Conservation (phyloP, 2,329 filamentous ascomycete genomes). For the Cadophora luteo-olivacea region DNA sequence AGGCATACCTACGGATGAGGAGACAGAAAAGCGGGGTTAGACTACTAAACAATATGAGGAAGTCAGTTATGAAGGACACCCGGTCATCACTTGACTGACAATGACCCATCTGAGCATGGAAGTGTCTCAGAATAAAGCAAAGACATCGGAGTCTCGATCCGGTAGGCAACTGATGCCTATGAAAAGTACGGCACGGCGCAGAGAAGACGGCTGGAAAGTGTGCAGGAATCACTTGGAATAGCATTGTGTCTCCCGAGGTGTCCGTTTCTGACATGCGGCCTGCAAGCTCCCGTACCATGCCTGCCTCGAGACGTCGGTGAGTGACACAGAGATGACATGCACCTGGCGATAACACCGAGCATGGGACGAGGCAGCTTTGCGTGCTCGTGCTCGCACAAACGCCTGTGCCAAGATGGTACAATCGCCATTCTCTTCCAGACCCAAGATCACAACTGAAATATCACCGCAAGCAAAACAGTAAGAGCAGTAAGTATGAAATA, state of each 20-base stretch:
- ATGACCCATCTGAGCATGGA: neutral
- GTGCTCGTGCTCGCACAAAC: no score
- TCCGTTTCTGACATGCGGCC: neutral
- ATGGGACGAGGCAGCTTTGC: neutral
- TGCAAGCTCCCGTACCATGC: constrained; percentile 11
- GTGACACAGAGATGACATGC: neutral
- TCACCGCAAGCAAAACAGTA: neutral
- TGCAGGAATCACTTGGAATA: constrained; percentile 8
- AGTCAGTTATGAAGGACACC: neutral
- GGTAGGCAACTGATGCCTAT: neutral
- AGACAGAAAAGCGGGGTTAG: neutral
- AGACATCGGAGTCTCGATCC: no score
- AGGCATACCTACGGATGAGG: neutral
- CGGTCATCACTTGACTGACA: neutral
- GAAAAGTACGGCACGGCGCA: neutral
- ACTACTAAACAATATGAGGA: no score
- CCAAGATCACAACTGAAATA: no score
- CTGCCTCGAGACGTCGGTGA: neutral
- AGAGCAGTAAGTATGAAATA: neutral
- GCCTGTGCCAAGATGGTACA: neutral
- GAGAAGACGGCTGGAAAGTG: neutral
- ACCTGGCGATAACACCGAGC: neutral
- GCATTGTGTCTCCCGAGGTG: neutral
- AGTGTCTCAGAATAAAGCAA: neutral
- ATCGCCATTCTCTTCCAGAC: no score